Base-by-base conservation (phyloP, 2,329 filamentous ascomycete species). In the Penicillium sp. region DNA sequence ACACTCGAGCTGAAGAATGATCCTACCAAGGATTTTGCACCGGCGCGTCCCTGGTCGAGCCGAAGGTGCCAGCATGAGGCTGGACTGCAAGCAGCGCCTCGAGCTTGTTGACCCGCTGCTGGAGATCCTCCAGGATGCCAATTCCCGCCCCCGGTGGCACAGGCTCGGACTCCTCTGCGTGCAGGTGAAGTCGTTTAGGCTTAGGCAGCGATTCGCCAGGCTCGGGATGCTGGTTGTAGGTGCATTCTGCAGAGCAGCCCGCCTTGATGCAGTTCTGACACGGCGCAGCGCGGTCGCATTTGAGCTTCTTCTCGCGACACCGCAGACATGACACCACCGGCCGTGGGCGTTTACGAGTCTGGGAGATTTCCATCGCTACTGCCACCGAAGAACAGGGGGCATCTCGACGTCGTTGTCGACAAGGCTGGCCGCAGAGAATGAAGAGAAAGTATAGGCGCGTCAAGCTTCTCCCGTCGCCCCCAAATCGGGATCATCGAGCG, bases 231-330 rank as follows among this genome's bases (percentile, higher is more conserved):
- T 50, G 45, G 21, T 44, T 43, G 10, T 49, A 56, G 4, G 33
- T 23, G 40, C 53, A 56, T 14, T 47, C 41, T 2, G 36, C 21
- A 3, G 36, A 27, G 11, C 43, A 48, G 7, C 41, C 50, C 7
- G 48, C 47, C 37, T 48, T 53, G 15, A 18, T 37, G 43, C 54
- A 57, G 28, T 57, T 57, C 41, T 53, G 39, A 27, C 54, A 57
- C 5, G 53, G 54, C 10, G 36, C 27, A 4, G 41, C 39, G 1
- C 51, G 48, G 37, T 57, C 53, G 39, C 54, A 57, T 38, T 56
- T 58, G 16, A 58, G 33, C 31, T 57, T 58, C 37, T 58, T 58
- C 25, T 49, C 46, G 35, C 54, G 38, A 34, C 54, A 57, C 15
- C 54, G 49, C 16, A 56, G 41, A 26, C 54, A 57, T 3, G 54